A percentile compares a stretch with the other conserved stretches of the same genome.
Conservation (phyloP, 2,329 filamentous ascomycete species). For the Metarhizium robertsii region DNA sequence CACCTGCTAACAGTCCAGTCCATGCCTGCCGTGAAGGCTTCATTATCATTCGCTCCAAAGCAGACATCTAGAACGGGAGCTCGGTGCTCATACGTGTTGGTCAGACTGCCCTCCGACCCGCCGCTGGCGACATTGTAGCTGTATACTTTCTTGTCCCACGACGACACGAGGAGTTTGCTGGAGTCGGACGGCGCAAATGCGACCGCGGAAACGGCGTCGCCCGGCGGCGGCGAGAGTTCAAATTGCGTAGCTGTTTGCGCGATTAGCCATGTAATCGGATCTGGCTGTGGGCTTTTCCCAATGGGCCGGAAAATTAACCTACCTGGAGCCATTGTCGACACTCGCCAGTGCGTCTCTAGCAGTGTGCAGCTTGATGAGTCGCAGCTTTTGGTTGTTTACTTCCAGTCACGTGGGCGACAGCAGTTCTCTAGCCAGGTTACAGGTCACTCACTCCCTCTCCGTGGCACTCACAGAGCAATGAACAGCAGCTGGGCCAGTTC, state of each 20-base stretch:
- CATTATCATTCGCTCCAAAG: slow-evolving; percentile 74
- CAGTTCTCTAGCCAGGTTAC: not conserved
- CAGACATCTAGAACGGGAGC: slow-evolving; percentile 87
- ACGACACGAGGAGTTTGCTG: slow-evolving; percentile 74
- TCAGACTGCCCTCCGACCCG: slow-evolving; percentile 43
- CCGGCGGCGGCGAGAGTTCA: slow-evolving; percentile 72
- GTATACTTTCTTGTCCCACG: slow-evolving; percentile 90
- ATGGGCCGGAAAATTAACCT: slow-evolving; percentile 8
- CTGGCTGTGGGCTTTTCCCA: not conserved
- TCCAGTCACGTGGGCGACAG: slow-evolving; percentile 26
- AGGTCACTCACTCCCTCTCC: too few relatives aligned
- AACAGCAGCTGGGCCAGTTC: slow-evolving; percentile 11
- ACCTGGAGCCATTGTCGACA: slow-evolving; percentile 32
- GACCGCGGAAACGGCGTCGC: slow-evolving; percentile 79
- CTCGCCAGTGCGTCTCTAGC: not conserved
- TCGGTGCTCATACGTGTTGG: slow-evolving; percentile 68
- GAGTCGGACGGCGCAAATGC: slow-evolving; percentile 74
- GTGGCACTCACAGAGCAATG: too few relatives aligned
- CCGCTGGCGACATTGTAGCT: slow-evolving; percentile 67
- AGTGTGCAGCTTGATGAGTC: not conserved
- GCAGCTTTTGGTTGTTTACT: slow-evolving; percentile 24
- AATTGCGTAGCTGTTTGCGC: slow-evolving; percentile 56
- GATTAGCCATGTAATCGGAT: not conserved
- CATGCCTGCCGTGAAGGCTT: slow-evolving; percentile 78
- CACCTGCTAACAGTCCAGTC: slow-evolving; percentile 79